Percentiles rank a stretch among this genome's conserved stretches.
Conservation (phyloP, 1,139 yeast species). For the Zygosaccharomyces sapae region DNA sequence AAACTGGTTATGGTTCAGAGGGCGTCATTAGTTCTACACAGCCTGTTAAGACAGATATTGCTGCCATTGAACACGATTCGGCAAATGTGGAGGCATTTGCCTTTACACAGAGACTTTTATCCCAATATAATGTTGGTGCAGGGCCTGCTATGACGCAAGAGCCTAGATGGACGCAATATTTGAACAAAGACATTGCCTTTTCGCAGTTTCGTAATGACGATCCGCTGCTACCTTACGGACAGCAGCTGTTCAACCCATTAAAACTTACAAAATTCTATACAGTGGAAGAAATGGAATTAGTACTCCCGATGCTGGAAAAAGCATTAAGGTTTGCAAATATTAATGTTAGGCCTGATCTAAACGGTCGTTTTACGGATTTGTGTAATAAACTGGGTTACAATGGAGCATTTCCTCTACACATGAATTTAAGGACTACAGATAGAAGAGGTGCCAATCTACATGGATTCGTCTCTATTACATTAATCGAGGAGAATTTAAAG, state of each 20-base stretch:
- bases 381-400: slow-evolving; percentile 18
- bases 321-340: slow-evolving; percentile 25
- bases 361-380: slow-evolving; percentile 21
- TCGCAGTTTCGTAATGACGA: slow-evolving; percentile 26
- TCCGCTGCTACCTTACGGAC: slow-evolving; percentile 8
- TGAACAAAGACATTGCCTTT: slow-evolving; percentile 30
- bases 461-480: slow-evolving; percentile 46
- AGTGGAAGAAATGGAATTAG: slow-evolving; percentile 24
- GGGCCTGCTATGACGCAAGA: slow-evolving; percentile 19
- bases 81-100: slow-evolving; percentile 10
- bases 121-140: slow-evolving; percentile 14
- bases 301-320: slow-evolving; percentile 28
- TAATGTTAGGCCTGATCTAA: slow-evolving; percentile 26
- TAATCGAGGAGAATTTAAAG: slow-evolving; percentile 39
- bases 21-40: slow-evolving; percentile 26
- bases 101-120: slow-evolving; percentile 23
- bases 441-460: slow-evolving; percentile 44
- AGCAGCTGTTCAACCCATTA: slow-evolving; percentile 28
- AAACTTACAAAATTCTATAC: slow-evolving; percentile 33
- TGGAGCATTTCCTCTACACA: slow-evolving; percentile 35
- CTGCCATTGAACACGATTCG: slow-evolving; percentile 26
- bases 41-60: slow-evolving; percentile 27
- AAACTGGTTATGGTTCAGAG: slow-evolving; percentile 14
- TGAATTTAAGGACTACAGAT: slow-evolving; percentile 45
- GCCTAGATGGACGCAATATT: slow-evolving; percentile 24